phyloP scores from a whole-genome alignment of 805 yeast species.

The Kuraishia molischiana region DNA sequence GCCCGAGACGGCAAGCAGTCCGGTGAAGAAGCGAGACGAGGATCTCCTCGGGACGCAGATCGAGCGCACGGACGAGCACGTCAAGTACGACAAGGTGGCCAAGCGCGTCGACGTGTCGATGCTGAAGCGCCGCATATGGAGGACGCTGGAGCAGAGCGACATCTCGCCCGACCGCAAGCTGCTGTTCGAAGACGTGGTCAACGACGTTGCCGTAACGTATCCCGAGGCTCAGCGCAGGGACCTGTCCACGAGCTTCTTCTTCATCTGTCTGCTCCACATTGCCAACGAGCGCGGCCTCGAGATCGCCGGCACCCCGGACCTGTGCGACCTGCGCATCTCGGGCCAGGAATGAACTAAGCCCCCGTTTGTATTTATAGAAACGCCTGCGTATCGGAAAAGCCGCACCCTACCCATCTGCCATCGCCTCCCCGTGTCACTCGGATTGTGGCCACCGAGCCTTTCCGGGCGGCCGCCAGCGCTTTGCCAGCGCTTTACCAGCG shows the following conservation, averaged over 20 bases:
- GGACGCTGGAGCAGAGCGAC: conserved; percentile 22
- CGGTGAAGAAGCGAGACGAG: no score
- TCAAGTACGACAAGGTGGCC: conserved; percentile 60
- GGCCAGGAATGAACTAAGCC: no score
- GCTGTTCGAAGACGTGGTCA: conserved; percentile 13
- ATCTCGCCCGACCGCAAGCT: conserved; percentile 4
- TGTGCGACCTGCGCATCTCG: background rate
- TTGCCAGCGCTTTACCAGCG: no score
- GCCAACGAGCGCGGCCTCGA: conserved; percentile 78
- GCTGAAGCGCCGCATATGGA: conserved; percentile 73
- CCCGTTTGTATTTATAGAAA: no score
- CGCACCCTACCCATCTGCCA: no score
- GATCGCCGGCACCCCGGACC: conserved; percentile 18
- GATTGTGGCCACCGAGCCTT: no score
- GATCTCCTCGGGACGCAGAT: conserved; percentile 11
- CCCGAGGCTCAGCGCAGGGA: conserved; percentile 49
- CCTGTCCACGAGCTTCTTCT: conserved; percentile 76
- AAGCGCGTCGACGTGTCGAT: conserved; percentile 69
- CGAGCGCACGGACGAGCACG: conserved; percentile 26
- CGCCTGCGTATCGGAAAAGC: no score
- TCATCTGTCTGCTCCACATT: conserved; percentile 72
- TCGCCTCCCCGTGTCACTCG: no score
- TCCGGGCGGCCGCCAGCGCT: no score
- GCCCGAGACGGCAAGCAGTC: no score
- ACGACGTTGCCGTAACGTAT: conserved; percentile 32